Base-by-base conservation (phyloP, 2,329 filamentous ascomycete species). In the Aureobasidium lini region DNA sequence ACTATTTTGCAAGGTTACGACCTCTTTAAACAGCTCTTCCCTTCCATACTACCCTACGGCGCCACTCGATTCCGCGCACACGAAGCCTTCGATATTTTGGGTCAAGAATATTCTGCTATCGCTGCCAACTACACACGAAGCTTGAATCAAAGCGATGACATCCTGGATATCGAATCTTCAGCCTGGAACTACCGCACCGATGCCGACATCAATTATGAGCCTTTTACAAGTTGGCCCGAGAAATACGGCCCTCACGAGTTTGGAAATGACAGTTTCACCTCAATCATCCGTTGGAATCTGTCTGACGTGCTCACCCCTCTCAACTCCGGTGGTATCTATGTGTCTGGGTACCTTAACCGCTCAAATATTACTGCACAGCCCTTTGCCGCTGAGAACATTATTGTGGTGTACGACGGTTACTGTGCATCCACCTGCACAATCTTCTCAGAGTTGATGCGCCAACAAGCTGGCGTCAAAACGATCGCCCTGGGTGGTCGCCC, bases 1-100 rank as follows among this genome's bases (percentile, higher is more conserved):
- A 77, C 76, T 13, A 80, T 86, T 46, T 67, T 84, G 9, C 76
- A 81, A n/a, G 84, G 81, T 15, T 84, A 83, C 63, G 83, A 85
- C 66, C 75, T 87, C 29, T 85, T 86, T 72, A 80, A 81, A 57
- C 70, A 78, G 67, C 73, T 84, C 0, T 81, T 82, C 72, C 82
- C 81, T 0, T 70, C 75, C 11, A 71, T 77, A 8, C 70, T 75
- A 3, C 75, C 76, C 3, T 81, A 79, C 60, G 78, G 78, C 4
- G 77, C 75, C 4, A 76, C 76, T 61, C 79, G 81, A 28, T 75
- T 82, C 68, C 75, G 81, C 11, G 76, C 80, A 3, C 72, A 77
- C 39, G 77, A 81, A 58, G 66, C 64, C 11, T 73, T 80, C 31
- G 68, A 76, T 44, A 64, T 77, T 15, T 69, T 83, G 10, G 69